A percentile compares a stretch with the other conserved stretches of the same genome.
Conservation (phyloP, 352 stramenopile genomes). For the Aphanomyces stellatus region DNA sequence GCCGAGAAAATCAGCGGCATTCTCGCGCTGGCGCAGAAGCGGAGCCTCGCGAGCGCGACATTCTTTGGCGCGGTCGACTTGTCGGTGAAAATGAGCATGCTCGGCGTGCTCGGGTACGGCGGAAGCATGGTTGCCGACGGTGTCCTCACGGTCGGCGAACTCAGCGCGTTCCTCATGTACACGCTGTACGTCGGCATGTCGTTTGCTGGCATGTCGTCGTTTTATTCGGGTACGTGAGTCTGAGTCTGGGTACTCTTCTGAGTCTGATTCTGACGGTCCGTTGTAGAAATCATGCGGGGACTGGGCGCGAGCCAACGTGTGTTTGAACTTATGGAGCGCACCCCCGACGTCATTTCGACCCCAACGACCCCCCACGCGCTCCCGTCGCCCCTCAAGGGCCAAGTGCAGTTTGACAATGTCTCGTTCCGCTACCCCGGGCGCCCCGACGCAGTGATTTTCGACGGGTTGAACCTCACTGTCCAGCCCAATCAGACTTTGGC, state of each 20-base stretch:
- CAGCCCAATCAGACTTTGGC: constrained; percentile 20
- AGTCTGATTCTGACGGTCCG: neutral
- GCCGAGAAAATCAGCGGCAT: constrained; percentile 50
- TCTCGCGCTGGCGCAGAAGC: constrained; percentile 50
- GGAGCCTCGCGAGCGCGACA: constrained; percentile 62
- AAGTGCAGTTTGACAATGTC: constrained; percentile 50
- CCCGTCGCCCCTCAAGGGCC: constrained; percentile 33
- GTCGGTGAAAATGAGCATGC: constrained; percentile 80
- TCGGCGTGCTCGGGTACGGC: constrained; percentile 87
- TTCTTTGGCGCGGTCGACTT: constrained; percentile 84
- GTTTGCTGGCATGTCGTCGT: constrained; percentile 84
- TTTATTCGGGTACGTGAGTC: constrained; percentile 73
- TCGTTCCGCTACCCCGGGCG: constrained; percentile 19
- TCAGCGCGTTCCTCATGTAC: constrained; percentile 92
- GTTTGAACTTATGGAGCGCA: constrained; percentile 86
- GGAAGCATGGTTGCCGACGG: constrained; percentile 84
- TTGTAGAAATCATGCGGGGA: constrained; percentile 72
- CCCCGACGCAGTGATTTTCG: constrained; percentile 15
- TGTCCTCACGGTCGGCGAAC: constrained; percentile 79
- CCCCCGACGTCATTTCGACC: constrained; percentile 43
- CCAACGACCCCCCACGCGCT: constrained; percentile 25
- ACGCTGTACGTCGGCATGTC: constrained; percentile 87
- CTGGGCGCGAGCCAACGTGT: constrained; percentile 83
- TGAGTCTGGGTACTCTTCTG: neutral
- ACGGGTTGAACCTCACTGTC: constrained; percentile 17